Evolutionary conservation across 75 land plant genomes (phyloP).

Genomic region (Larix kaempferi): DNA sequence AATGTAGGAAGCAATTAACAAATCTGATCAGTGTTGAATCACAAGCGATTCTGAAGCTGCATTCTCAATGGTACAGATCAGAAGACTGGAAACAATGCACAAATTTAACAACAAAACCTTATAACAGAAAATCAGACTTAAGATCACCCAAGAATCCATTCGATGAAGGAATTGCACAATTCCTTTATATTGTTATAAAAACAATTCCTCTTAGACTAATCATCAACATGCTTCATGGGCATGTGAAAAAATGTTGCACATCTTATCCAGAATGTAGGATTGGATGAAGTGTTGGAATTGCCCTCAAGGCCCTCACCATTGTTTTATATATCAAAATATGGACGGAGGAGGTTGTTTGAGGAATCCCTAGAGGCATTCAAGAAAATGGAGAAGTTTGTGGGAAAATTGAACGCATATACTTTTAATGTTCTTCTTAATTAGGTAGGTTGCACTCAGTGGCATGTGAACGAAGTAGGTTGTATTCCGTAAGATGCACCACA

Average conservation of each 20-base stretch:
- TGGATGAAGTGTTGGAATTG: constrained; percentile 35
- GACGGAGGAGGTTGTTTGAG: constrained; percentile 29
- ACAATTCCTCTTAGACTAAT: too few relatives aligned
- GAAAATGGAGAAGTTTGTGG: constrained; percentile 30
- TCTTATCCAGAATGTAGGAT: constrained; percentile 42
- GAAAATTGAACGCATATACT: constrained; percentile 33
- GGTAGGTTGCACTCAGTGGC: constrained; percentile 40
- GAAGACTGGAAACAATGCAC: too few relatives aligned
- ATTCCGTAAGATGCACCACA: constrained; percentile 32
- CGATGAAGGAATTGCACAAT: too few relatives aligned
- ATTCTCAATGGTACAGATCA: too few relatives aligned
- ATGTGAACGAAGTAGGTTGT: constrained; percentile 49
- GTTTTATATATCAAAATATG: constrained; percentile 33
- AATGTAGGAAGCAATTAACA: too few relatives aligned
- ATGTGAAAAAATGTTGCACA: constrained; percentile 40
- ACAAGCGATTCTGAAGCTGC: too few relatives aligned
- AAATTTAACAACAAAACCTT: too few relatives aligned
- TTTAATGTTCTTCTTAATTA: constrained; percentile 51
- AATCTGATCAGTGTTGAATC: too few relatives aligned
- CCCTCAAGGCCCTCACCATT: constrained; percentile 40
- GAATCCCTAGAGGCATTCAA: constrained; percentile 47
- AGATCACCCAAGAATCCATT: too few relatives aligned
- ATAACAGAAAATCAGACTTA: too few relatives aligned
- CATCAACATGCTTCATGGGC: constrained; percentile 13
- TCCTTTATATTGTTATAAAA: too few relatives aligned